A percentile compares a stretch with the other conserved stretches of the same genome.
These are phyloP conservation scores for Pestalotiopsis fici DNA, from an alignment of 2,329 filamentous ascomycete species.

Conservation along the genomic window DNA sequence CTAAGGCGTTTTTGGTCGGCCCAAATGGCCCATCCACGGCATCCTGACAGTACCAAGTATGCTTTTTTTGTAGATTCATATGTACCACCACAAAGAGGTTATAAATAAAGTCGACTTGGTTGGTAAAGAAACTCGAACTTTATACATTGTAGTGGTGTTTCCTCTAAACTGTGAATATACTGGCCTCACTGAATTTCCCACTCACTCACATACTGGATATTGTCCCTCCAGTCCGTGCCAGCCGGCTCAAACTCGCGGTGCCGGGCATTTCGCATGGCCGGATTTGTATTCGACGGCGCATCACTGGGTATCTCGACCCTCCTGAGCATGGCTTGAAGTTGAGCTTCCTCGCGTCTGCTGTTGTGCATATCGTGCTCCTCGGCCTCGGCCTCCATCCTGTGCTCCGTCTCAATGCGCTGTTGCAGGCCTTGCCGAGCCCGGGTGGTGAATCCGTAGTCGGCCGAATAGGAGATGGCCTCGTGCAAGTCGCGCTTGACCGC, in stretches of 20 bases:
- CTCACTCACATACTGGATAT: slow-evolving; percentile 2
- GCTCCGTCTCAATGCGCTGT: slow-evolving; percentile 23
- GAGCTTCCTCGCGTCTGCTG: slow-evolving; percentile 22
- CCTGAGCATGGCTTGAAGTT: slow-evolving; percentile 23
- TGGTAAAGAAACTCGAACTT: not conserved
- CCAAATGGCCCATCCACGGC: slow-evolving; percentile 1
- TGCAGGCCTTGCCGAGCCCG: slow-evolving; percentile 16
- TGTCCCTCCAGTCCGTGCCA: slow-evolving; percentile 3
- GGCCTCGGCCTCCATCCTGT: slow-evolving; percentile 24
- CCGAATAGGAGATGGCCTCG: slow-evolving; percentile 25
- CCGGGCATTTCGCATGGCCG: not conserved
- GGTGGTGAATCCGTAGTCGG: slow-evolving; percentile 14
- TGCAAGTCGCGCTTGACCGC: slow-evolving; percentile 14
- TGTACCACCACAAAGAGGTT: slow-evolving; percentile 5
- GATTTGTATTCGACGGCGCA: not conserved
- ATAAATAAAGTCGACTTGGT: slow-evolving; percentile 3
- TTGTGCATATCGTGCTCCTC: slow-evolving; percentile 18
- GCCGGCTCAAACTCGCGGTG: not conserved
- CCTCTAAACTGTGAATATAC: not conserved
- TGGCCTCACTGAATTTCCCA: slow-evolving; percentile 2
- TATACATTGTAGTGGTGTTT: not conserved
- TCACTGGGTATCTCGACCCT: not conserved
- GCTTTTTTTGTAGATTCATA: not conserved
- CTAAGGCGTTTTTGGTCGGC: slow-evolving; percentile 6
- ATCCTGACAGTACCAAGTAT: slow-evolving; percentile 1